phyloP scores from a whole-genome alignment of 768 basidiomycete genomes.

The Rhizopogon rudus region DNA sequence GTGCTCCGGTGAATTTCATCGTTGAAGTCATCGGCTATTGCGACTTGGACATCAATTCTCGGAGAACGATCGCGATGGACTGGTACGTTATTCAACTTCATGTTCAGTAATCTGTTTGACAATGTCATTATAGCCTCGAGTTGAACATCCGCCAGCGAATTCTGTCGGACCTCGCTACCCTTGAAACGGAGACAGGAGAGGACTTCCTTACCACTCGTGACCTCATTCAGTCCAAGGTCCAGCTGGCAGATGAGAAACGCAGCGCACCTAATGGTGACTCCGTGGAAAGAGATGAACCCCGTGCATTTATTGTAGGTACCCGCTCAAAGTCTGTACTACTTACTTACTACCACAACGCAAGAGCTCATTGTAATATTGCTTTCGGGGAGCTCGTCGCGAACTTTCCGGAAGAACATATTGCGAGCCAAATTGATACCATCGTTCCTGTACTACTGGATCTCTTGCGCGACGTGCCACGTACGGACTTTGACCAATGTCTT shows the following conservation, averaged over 20 bases:
- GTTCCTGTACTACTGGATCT: conserved; percentile 62
- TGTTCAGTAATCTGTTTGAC: conserved; percentile 1
- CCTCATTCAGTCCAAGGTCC: conserved; percentile 58
- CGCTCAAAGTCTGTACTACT: not conserved
- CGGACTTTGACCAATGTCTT: conserved; percentile 73
- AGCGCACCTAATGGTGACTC: conserved; percentile 12
- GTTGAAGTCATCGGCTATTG: no score
- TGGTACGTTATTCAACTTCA: conserved; percentile 31
- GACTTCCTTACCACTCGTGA: conserved; percentile 45
- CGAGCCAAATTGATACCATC: conserved; percentile 44
- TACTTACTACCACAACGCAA: conserved; percentile 8
- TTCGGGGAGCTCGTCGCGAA: conserved; percentile 76
- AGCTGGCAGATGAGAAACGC: conserved; percentile 29
- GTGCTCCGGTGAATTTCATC: not conserved
- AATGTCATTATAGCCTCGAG: conserved; percentile 50
- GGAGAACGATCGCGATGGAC: conserved; percentile 33
- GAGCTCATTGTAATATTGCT: conserved; percentile 76
- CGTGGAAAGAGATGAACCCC: conserved; percentile 15
- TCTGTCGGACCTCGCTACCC: conserved; percentile 66
- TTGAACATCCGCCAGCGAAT: conserved; percentile 75
- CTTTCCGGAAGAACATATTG: conserved; percentile 50
- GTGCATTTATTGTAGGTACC: conserved; percentile 55
- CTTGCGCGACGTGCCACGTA: conserved; percentile 65
- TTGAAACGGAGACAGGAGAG: conserved; percentile 43
- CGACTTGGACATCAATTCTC: not conserved